Evolutionary conservation across 768 basidiomycete species (phyloP), one percentile per base, ranked within the genome.

Genomic region (Erythrobasidium yunnanense): DNA sequence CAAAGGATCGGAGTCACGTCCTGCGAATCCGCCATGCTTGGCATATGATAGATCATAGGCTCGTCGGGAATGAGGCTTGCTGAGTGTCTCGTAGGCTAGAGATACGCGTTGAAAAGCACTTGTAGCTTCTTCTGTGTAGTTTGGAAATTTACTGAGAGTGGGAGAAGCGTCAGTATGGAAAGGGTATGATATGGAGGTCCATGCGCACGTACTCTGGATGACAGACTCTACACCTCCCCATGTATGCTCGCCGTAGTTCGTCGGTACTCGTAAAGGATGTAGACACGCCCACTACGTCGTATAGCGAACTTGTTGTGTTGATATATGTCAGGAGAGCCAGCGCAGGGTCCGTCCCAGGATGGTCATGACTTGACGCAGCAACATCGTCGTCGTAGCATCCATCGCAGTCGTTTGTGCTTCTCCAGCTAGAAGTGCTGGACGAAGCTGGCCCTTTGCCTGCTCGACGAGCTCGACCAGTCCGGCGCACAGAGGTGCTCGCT

Each of bases 191-290:
- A n/a, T n/a, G n/a, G n/a, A n/a, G n/a, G n/a, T n/a, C n/a, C n/a
- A n/a, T n/a, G n/a, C n/a, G n/a, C 57, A 81, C 87, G 69, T 66
- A 90, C 89, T 91, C 89, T 77, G 89, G 89, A 72, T 90, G 89
- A 69, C 88, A 90, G 6, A 83, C 81, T 69, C 80, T 81, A 74
- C 87, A 88, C 32, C 88, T 79, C 0, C 81, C 77, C 55, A 91
- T 81, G 75, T 89, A 91, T 20, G 86, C 87, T 25, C 87, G 79
- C 45, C 89, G 52, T 6, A 66, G 54, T 22, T 66, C 65, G 4
- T 66, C 53, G 54, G 22, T 55, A 8, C 29, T 25, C 25, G 42
- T 66, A 38, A 66, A 66, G 45, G 27, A 35, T 11, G 22, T 15
- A 20, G 45, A 33, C 32, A 63, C 49, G 8, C 60, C 60, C 20